Evolutionary conservation across 1,139 yeast genomes (phyloP).

Genomic region (Saccharomyces pastorianus): DNA sequence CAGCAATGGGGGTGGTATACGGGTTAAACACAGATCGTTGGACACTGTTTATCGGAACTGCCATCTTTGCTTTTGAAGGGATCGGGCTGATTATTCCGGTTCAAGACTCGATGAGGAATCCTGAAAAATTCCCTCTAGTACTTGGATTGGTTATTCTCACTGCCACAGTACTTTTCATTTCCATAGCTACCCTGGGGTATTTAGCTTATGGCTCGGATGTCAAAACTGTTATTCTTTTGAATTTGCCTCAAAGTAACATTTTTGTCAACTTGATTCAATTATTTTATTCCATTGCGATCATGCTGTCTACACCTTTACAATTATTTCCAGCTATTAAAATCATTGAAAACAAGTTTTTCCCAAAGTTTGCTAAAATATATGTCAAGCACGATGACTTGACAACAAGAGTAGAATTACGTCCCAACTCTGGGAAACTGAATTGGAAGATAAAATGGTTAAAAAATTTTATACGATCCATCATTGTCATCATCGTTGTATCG

Average conservation of each 20-base stretch:
- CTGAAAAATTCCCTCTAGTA: conserved; percentile 63
- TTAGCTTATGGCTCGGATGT: conserved; percentile 60
- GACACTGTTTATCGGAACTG: conserved; percentile 73
- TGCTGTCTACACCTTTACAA: conserved; percentile 68
- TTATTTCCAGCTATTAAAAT: conserved; percentile 69
- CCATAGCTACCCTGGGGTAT: conserved; percentile 61
- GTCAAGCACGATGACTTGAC: conserved; percentile 12
- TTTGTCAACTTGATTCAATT: conserved; percentile 61
- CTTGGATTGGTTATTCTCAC: conserved; percentile 49
- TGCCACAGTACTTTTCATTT: conserved; percentile 52
- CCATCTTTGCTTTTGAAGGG: conserved; percentile 76
- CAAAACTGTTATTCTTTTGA: conserved; percentile 59
- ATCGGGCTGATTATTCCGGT: conserved; percentile 72
- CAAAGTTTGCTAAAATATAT: conserved; percentile 29
- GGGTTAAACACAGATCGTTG: conserved; percentile 53
- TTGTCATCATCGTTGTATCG: conserved; percentile 46
- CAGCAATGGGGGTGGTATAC: conserved; percentile 31
- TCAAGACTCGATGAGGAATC: conserved; percentile 66
- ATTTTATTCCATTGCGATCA: conserved; percentile 63
- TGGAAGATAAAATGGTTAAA: conserved; percentile 56
- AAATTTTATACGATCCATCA: conserved; percentile 45
- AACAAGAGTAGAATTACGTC: conserved; percentile 12
- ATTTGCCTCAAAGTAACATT: conserved; percentile 55
- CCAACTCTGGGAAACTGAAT: conserved; percentile 49
- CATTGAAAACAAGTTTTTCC: conserved; percentile 55